phyloP scores from a whole-genome alignment of 1,284 basidiomycete genomes.

The Fistulina hepatica region DNA sequence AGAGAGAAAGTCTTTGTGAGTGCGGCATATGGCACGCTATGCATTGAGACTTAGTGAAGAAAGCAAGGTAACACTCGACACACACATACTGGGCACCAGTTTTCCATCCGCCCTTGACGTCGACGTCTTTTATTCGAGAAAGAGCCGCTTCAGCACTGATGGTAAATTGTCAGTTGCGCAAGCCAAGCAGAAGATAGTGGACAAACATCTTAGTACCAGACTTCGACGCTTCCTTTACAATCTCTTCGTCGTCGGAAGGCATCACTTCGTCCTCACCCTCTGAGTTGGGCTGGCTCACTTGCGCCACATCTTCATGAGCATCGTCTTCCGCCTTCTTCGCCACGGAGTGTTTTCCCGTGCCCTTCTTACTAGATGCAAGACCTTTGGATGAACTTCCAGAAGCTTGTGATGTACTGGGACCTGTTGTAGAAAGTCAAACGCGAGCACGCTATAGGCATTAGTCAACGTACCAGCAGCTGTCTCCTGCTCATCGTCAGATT shows the following conservation, averaged over 20 bases:
- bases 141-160: constrained; percentile 63
- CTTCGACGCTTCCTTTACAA: constrained; percentile 25
- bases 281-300: constrained; percentile 26
- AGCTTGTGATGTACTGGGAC: too few relatives aligned
- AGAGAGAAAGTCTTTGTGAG: constrained; percentile 81
- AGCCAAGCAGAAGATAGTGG: too few relatives aligned
- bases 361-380: constrained; percentile 12
- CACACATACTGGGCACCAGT: constrained; percentile 66
- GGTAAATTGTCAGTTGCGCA: constrained; percentile 7
- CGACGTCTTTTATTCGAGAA: constrained; percentile 57
- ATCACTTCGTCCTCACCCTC: constrained; percentile 48
- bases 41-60: too few relatives aligned
- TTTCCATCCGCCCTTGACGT: constrained; percentile 82
- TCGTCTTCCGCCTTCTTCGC: constrained; percentile 25
- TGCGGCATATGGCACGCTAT: constrained; percentile 88
- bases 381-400: too few relatives aligned
- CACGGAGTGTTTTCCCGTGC: constrained; percentile 14
- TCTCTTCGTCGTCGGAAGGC: constrained; percentile 34
- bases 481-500: too few relatives aligned
- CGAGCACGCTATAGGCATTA: too few relatives aligned
- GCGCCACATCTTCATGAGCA: constrained; percentile 31
- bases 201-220: too few relatives aligned
- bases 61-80: too few relatives aligned
- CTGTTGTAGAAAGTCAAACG: too few relatives aligned
- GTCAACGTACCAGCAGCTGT: too few relatives aligned